Evolutionary conservation across 495 filamentous ascomycete species (phyloP).

Genomic region (Aspergillus sclerotiicarbonarius): DNA sequence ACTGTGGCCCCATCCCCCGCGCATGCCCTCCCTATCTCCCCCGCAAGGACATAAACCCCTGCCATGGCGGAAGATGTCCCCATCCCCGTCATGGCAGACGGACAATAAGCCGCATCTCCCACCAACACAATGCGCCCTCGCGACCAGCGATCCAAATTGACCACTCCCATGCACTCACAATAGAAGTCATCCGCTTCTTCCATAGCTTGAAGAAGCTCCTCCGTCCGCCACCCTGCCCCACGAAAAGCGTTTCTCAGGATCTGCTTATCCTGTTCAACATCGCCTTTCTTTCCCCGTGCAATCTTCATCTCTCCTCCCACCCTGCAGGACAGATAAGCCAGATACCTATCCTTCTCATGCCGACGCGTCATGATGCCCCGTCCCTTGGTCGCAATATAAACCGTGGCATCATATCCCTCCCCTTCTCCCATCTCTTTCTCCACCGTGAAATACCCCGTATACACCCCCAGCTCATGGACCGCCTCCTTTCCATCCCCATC

Average conservation of each 20-base stretch:
- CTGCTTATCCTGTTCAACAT: constrained; percentile 32
- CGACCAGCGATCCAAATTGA: constrained; percentile 44
- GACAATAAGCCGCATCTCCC: constrained; percentile 55
- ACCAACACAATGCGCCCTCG: constrained; percentile 46
- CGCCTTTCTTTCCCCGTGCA: constrained; percentile 4
- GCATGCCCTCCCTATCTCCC: constrained; percentile 43
- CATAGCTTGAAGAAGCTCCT: constrained; percentile 11
- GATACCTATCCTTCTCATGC: constrained; percentile 31
- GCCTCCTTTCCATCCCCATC: constrained; percentile 11
- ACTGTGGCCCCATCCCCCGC: background rate
- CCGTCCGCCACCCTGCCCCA: constrained; percentile 32
- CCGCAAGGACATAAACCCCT: constrained; percentile 53
- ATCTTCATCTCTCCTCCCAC: constrained; percentile 13
- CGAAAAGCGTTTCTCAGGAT: constrained; percentile 37
- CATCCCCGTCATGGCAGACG: constrained; percentile 45
- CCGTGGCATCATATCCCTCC: background rate
- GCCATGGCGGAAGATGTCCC: constrained; percentile 45
- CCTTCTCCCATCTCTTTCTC: constrained; percentile 10
- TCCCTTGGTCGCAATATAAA: constrained; percentile 24
- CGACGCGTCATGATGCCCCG: constrained; percentile 37
- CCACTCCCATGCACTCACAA: constrained; percentile 31
- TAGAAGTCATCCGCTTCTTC: constrained; percentile 49
- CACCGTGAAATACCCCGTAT: constrained; percentile 42
- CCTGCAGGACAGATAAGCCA: constrained; percentile 15
- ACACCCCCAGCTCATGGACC: constrained; percentile 23